Evolutionary conservation across 345 rosid species (phyloP), one percentile per base, ranked within the genome.

Genomic region (Melaleuca alternifolia): DNA sequence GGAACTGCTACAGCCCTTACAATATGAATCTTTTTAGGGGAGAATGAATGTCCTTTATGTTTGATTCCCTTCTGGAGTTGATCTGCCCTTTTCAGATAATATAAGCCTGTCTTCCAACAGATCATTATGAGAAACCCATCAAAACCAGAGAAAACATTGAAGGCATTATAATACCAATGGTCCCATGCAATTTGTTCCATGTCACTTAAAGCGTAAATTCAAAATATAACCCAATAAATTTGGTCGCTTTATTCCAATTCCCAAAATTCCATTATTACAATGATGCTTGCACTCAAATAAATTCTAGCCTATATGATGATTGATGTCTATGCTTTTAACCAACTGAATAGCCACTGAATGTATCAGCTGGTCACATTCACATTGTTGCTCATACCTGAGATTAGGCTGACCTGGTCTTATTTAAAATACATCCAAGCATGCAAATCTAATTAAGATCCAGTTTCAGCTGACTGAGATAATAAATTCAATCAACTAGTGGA

Each of bases 1-100:
- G 98, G 99, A 89, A 89, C 86, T 5, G 97, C 97, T 81, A 94
- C 96, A 1, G 98, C 94, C 88, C 91, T 94, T 61, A 94, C 84
- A 87, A 82, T 65, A 50, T 84, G 93, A 88, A 85, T 59, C 46
- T 91, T 93, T 85, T 81, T 92, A 50, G 50, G 14, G 85, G 91
- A 92, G 84, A 85, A 76, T 13, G 93, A 51, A 84, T 77, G 84
- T 57, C 59, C 89, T 84, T 83, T 89, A 57, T 86, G 51, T n/a
- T 88, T 91, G 28, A 86, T 56, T 83, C 93, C 92, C 89, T 90
- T 91, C 86, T 87, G 83, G 9, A 91, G 76, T 88, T 90, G 87
- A 83, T 87, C 89, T 75, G 91, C 92, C 88, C 94, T 90, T 50
- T 91, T 94, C 89, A 90, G 86, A 84, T 88, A 87, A 89, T 88